Evolutionary conservation across 495 filamentous ascomycete species (phyloP).

Genomic region (Pseudomonodictys pantanalensis): DNA sequence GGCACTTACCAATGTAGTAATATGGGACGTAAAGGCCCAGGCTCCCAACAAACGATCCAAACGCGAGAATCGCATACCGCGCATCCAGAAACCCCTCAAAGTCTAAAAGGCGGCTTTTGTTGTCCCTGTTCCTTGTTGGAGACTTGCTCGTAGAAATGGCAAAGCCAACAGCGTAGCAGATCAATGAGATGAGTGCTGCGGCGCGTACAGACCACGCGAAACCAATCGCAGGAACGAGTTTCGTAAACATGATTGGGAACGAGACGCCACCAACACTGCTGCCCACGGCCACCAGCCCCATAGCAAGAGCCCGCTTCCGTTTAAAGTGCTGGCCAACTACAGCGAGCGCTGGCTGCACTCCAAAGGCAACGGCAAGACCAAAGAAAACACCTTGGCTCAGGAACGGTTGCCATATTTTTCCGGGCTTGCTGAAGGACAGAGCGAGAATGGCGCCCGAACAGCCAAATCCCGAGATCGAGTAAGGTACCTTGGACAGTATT

Average conservation of each 20-base stretch:
- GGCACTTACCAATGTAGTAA: slow-evolving; percentile 5
- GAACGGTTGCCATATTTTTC: not conserved
- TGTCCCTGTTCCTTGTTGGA: not conserved
- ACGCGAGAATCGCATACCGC: not conserved
- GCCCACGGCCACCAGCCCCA: not conserved
- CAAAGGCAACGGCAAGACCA: not conserved
- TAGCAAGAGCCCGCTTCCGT: not conserved
- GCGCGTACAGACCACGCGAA: slow-evolving; percentile 2
- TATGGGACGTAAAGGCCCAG: not conserved
- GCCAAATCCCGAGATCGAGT: not conserved
- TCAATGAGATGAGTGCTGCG: not conserved
- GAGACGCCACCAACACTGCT: not conserved
- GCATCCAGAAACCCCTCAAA: not conserved
- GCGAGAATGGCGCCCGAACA: not conserved
- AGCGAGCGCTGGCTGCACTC: not conserved
- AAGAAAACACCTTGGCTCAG: not conserved
- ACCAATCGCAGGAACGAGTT: not conserved
- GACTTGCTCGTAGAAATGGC: slow-evolving; percentile 1
- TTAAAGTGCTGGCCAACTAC: slow-evolving; percentile 5
- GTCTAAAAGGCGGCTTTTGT: not conserved
- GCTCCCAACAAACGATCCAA: not conserved
- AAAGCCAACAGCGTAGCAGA: slow-evolving; percentile 2
- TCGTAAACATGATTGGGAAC: slow-evolving; percentile 4
- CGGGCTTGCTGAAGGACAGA: not conserved
- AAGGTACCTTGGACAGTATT: not conserved